Conservation (phyloP, 805 yeast genomes). For the Candida berthetii region DNA sequence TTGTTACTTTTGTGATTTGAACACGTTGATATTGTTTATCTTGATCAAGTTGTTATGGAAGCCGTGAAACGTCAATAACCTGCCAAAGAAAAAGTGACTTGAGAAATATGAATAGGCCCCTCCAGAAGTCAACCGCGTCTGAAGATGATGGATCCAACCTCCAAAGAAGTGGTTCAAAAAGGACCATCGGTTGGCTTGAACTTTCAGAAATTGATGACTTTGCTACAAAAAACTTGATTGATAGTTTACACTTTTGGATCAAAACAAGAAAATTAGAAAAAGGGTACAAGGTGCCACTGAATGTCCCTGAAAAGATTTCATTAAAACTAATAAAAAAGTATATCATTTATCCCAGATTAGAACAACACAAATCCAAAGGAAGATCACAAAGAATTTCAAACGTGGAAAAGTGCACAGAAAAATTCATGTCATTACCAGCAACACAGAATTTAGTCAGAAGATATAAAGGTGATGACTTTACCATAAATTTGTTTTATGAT, state of each 20-base stretch:
- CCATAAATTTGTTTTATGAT: conserved; percentile 24
- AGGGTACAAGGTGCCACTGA: conserved; percentile 1
- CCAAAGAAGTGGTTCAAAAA: neutral
- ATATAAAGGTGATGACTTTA: conserved; percentile 12
- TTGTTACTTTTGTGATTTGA: too few species aligned
- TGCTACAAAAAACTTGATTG: conserved; percentile 21
- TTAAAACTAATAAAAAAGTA: conserved; percentile 6
- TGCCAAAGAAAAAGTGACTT: too few species aligned
- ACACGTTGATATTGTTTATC: too few species aligned
- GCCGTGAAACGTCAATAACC: too few species aligned
- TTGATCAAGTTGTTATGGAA: too few species aligned
- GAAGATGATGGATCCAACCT: neutral
- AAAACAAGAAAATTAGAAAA: conserved; percentile 18
- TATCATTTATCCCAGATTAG: neutral
- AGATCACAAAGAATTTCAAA: neutral
- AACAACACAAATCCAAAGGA: too few species aligned
- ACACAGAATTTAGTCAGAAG: conserved; percentile 20
- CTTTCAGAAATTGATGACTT: conserved; percentile 23
- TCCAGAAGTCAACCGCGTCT: too few species aligned
- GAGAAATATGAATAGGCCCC: too few species aligned
- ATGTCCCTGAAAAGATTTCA: conserved; percentile 4
- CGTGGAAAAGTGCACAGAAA: conserved; percentile 14
- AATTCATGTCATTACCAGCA: conserved; percentile 18
- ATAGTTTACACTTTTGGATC: conserved; percentile 20
- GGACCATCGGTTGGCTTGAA: conserved; percentile 15